Base-by-base conservation (phyloP, 805 yeast genomes). In the Peterozyma toletana region DNA sequence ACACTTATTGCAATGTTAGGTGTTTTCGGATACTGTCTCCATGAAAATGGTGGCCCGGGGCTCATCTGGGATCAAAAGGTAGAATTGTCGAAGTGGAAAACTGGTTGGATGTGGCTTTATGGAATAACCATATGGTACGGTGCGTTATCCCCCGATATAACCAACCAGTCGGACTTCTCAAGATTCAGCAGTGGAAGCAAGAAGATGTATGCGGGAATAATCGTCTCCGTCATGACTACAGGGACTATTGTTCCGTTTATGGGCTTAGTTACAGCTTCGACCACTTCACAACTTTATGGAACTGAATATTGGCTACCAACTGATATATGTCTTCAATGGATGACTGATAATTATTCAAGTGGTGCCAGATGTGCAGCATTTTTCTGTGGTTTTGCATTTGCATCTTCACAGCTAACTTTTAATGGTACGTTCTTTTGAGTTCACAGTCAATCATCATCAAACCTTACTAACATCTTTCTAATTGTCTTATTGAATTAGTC, bases 331-430 rank as follows among this genome's bases (percentile, higher is more conserved):
- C 49, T 56, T 43, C 54, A 56, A 48, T 71, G 76, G 76, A 37
- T 73, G 45, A 44, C 58, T 9, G 63, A 67, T 37, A 54, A 57
- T 43, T 68, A 70, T 48, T 52, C 60, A 17, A 50, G 66, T 16
- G 58, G 54, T 35, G 57, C 68, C 13, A 63, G 80, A 43, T 75
- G 74, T 33, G 79, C 71, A 5, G 68, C 72, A 2, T 73, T 74
- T 52, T 74, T 68, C 50, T 57, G 64, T 44, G 72, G 71, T 5
- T 48, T 65, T 2, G 61, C 68, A 3, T 60, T 68, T 43, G 55
- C 58, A 13, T 39, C 61, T 21, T 62, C 70, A 7, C 73, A 68
- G 45, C 49, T 68, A 39, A 58, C 67, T 11, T 64, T 67, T 49
- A 67, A 67, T 41, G 27, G 27, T 21, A 21, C 7, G 27, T 21